Percentiles rank a stretch among this genome's conserved stretches.
phyloP scores from a whole-genome alignment of 495 filamentous ascomycete genomes.

The Hypoxylon intermedium region DNA sequence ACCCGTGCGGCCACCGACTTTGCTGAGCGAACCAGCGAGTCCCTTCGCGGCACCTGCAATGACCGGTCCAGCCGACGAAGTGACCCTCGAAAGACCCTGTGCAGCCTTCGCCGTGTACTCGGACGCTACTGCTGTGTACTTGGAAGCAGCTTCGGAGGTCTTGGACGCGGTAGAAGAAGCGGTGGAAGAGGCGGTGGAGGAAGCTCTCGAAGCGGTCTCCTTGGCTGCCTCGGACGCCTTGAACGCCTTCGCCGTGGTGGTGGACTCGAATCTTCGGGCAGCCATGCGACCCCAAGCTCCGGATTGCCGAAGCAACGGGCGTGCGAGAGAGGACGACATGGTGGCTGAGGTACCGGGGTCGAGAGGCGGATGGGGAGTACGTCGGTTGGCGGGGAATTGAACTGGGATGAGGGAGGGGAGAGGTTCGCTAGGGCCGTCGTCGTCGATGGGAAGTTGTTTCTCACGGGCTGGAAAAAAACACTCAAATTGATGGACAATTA shows the following conservation, averaged over 20 bases:
- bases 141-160: conserved; percentile 65
- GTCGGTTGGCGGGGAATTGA: conserved; percentile 8
- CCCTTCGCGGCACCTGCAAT: conserved; percentile 73
- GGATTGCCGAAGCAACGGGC: conserved; percentile 47
- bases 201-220: conserved; percentile 66
- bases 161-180: conserved; percentile 61
- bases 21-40: conserved; percentile 68
- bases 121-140: conserved; percentile 70
- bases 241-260: conserved; percentile 43
- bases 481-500: conserved; percentile 33
- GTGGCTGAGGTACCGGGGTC: conserved; percentile 29
- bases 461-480: conserved; percentile 41
- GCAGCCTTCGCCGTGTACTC: conserved; percentile 76
- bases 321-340: conserved; percentile 43
- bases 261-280: conserved; percentile 59
- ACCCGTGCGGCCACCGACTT: conserved; percentile 85
- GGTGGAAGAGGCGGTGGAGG: conserved; percentile 65
- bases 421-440: conserved; percentile 30
- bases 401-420: conserved; percentile 10
- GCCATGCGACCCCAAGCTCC: conserved; percentile 52
- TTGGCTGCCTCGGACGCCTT: conserved; percentile 71
- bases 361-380: conserved; percentile 3
- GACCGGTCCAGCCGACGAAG: conserved; percentile 78
- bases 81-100: conserved; percentile 84
- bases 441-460: conserved; percentile 14